A percentile compares a stretch with the other conserved stretches of the same genome.
These are phyloP conservation scores for Knoxdaviesia capensis DNA, from an alignment of 2,329 filamentous ascomycete genomes.

Conservation along the genomic window DNA sequence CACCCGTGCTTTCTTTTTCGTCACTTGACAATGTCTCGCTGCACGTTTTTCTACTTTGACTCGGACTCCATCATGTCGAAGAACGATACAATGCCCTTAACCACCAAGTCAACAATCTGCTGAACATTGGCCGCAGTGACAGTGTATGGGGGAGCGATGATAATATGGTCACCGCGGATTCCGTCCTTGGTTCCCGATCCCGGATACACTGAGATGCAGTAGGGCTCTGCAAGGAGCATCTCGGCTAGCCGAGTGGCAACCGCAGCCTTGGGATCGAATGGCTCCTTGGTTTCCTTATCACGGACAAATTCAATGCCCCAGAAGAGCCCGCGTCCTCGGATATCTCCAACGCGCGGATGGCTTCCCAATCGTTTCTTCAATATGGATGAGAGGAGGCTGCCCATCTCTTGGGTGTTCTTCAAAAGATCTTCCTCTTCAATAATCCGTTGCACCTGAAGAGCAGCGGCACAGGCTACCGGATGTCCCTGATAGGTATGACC, in stretches of 20 bases:
- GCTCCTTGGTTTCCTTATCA: slow-evolving; percentile 14
- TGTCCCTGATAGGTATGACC: slow-evolving; percentile 33
- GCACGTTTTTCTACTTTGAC: no score
- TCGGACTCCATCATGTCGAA: no score
- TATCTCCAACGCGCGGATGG: slow-evolving; percentile 17
- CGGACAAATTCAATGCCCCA: slow-evolving; percentile 25
- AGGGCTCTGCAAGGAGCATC: slow-evolving; percentile 8
- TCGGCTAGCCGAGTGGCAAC: slow-evolving; percentile 12
- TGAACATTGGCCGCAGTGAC: slow-evolving; percentile 35
- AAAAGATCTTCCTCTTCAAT: slow-evolving; percentile 14
- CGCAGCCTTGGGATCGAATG: slow-evolving; percentile 11
- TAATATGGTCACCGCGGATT: slow-evolving; percentile 43
- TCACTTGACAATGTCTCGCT: no score
- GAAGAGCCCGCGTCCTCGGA: slow-evolving; percentile 22
- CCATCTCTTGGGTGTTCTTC: slow-evolving; percentile 12
- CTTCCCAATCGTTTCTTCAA: slow-evolving; percentile 10
- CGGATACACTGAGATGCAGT: slow-evolving; percentile 34
- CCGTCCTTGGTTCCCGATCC: slow-evolving; percentile 40
- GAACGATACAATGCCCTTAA: no score
- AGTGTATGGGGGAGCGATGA: slow-evolving; percentile 51
- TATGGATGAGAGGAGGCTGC: slow-evolving; percentile 10
- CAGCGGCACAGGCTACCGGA: slow-evolving; percentile 17
- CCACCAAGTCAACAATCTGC: no score
- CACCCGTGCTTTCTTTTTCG: no score
- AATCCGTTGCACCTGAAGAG: slow-evolving; percentile 17